Evolutionary conservation across 805 yeast species (phyloP).

Genomic region (Ogataea dorogensis): DNA sequence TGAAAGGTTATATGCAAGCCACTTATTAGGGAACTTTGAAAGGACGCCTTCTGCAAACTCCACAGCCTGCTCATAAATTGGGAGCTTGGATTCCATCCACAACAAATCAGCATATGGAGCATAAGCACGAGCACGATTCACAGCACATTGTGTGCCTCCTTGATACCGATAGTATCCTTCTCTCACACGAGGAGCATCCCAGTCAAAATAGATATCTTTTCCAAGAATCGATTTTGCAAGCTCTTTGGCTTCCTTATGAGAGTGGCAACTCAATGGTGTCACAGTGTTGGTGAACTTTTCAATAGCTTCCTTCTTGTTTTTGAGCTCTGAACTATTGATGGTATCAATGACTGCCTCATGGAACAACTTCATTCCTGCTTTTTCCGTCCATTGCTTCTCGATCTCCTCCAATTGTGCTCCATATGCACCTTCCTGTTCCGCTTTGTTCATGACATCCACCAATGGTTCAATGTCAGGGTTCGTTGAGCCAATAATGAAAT

Average conservation of each 20-base stretch:
- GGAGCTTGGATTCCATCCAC: conserved; percentile 98
- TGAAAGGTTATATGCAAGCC: conserved; percentile 95
- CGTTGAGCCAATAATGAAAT: conserved; percentile 86
- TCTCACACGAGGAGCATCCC: conserved; percentile 93
- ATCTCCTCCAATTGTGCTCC: conserved; percentile 69
- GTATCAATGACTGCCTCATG: conserved; percentile 88
- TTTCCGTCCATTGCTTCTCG: conserved; percentile 78
- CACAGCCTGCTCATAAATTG: conserved; percentile 89
- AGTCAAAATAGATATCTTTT: conserved; percentile 81
- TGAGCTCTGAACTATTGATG: conserved; percentile 55
- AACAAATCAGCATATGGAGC: conserved; percentile 94
- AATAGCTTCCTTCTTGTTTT: conserved; percentile 63
- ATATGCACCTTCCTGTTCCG: conserved; percentile 70
- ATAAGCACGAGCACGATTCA: conserved; percentile 92
- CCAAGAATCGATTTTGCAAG: conserved; percentile 76
- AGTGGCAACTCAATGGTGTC: conserved; percentile 70
- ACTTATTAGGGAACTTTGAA: conserved; percentile 77
- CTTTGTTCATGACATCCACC: conserved; percentile 74
- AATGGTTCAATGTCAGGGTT: conserved; percentile 77
- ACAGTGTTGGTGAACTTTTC: conserved; percentile 64
- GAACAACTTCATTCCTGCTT: conserved; percentile 85
- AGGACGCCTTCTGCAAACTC: conserved; percentile 93
- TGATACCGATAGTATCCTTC: conserved; percentile 95
- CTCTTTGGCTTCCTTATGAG: conserved; percentile 76
- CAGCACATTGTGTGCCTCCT: conserved; percentile 97